A percentile compares a stretch with the other conserved stretches of the same genome.
These are phyloP conservation scores for Apophysomyces variabilis DNA, from an alignment of 371 early-diverging fungal species.

Conservation along the genomic window DNA sequence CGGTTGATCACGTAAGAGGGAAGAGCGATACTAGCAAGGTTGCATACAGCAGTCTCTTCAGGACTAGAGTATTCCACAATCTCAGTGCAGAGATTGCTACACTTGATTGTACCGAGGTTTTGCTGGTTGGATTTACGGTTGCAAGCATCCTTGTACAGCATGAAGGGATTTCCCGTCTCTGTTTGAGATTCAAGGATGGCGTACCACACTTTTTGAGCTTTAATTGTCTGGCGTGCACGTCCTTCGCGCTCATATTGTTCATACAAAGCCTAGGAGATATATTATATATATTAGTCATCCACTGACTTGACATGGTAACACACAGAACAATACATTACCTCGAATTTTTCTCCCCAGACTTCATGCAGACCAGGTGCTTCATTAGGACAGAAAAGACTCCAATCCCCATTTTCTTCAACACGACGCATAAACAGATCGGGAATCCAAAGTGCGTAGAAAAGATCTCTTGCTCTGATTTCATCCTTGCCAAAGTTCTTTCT, in stretches of 20 bases:
- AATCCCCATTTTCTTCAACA: slow-evolving; percentile 88
- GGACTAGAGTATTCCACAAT: slow-evolving; percentile 96
- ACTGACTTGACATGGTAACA: too few relatives aligned
- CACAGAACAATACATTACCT: slow-evolving; percentile 14
- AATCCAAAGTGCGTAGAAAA: slow-evolving; percentile 96
- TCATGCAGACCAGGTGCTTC: slow-evolving; percentile 89
- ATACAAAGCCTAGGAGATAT: slow-evolving; percentile 58
- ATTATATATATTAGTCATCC: too few relatives aligned
- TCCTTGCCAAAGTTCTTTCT: slow-evolving; percentile 97
- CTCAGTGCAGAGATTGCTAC: slow-evolving; percentile 85
- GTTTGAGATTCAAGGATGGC: slow-evolving; percentile 95
- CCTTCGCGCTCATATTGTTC: slow-evolving; percentile 81
- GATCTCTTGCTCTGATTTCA: slow-evolving; percentile 91
- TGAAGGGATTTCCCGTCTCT: slow-evolving; percentile 97
- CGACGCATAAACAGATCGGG: slow-evolving; percentile 97
- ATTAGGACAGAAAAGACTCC: slow-evolving; percentile 95
- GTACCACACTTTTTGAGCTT: slow-evolving; percentile 96
- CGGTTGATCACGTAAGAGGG: slow-evolving; percentile 83
- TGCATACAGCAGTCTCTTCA: slow-evolving; percentile 99
- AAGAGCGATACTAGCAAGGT: slow-evolving; percentile 95
- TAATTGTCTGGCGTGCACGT: slow-evolving; percentile 78
- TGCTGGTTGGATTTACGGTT: slow-evolving; percentile 98
- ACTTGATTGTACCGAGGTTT: slow-evolving; percentile 97
- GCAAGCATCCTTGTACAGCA: slow-evolving; percentile 96
- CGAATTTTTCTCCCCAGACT: slow-evolving; percentile 92